Evolutionary conservation across 108 stramenopile species (phyloP), one percentile per base, ranked within the genome.

Genomic region (Skeletonema costatum): DNA sequence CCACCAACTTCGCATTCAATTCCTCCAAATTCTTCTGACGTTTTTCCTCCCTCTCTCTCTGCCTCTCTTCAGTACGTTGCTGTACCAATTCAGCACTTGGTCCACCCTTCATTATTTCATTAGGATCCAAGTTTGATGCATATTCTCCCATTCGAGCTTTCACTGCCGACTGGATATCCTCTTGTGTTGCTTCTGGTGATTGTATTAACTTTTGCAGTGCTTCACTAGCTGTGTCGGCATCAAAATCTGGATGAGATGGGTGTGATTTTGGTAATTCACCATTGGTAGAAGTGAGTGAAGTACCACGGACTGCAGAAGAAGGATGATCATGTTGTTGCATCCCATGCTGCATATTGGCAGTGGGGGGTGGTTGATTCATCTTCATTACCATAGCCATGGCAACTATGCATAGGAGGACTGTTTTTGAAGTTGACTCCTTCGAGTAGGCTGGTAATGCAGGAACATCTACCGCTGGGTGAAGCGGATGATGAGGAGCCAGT

Each of bases 331-430:
- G 48, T 11, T 72, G 33, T 25, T 74, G 73, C 30, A 38, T 61
- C 60, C 64, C 33, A 60, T 62, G 31, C 4, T 53, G 59, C 2
- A 51, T 10, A 16, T 38, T 36, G 61, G 61, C 17, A 60, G 21
- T 17, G 44, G 39, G 61, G 0, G 71, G 46, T n/a, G 64, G 46
- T 14, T 35, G 16, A 39, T 50, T 64, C 46, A 65, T n/a, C 64
- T 53, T 74, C 29, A 66, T 46, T 1, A 74, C 30, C 64, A 74
- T 13, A 11, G 62, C 68, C 78, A 80, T 73, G 31, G 51, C 78
- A 17, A 80, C 32, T 38, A 73, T 19, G 42, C 78, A 80, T 51
- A 80, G 39, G 8, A 73, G n/a, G 12, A 80, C 78, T n/a, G 78
- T 80, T 51, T 51, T 73, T 80, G 32, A 61, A 13, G 42, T 67